Percentiles rank a stretch among this genome's conserved stretches.
phyloP scores from a whole-genome alignment of 306 rosid genomes.

The Glycyrrhiza uralensis region DNA sequence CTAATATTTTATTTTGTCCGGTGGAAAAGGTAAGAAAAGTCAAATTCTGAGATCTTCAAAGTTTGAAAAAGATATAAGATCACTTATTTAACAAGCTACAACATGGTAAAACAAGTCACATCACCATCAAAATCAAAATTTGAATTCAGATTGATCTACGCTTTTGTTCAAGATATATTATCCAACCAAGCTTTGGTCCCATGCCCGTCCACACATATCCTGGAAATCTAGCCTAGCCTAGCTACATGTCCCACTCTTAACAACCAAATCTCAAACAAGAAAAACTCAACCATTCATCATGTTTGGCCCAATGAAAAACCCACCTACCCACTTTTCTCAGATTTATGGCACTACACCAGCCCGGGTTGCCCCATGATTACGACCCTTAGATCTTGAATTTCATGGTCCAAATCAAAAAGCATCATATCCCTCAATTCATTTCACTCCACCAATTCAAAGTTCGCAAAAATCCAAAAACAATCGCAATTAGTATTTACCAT shows the following conservation, averaged over 20 bases:
- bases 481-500: neutral
- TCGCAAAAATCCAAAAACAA: neutral
- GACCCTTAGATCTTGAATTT: neutral
- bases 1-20: neutral
- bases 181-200: conserved; percentile 6
- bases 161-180: neutral
- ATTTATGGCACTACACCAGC: neutral
- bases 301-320: conserved; percentile 15
- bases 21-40: neutral
- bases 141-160: neutral
- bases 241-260: conserved; percentile 31
- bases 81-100: neutral
- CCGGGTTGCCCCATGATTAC: neutral
- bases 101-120: neutral
- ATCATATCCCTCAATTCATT: neutral
- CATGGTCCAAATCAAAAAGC: neutral
- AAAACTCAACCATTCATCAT: conserved; percentile 4
- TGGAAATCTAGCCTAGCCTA: conserved; percentile 25
- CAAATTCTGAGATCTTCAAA: neutral
- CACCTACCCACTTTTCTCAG: conserved; percentile 30
- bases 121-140: too few species aligned
- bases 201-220: neutral
- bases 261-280: neutral
- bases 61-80: neutral
- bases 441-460: neutral